These are phyloP conservation scores for Aspergillus carlsbadensis DNA, from an alignment of 495 filamentous ascomycete species.

Conservation along the genomic window DNA sequence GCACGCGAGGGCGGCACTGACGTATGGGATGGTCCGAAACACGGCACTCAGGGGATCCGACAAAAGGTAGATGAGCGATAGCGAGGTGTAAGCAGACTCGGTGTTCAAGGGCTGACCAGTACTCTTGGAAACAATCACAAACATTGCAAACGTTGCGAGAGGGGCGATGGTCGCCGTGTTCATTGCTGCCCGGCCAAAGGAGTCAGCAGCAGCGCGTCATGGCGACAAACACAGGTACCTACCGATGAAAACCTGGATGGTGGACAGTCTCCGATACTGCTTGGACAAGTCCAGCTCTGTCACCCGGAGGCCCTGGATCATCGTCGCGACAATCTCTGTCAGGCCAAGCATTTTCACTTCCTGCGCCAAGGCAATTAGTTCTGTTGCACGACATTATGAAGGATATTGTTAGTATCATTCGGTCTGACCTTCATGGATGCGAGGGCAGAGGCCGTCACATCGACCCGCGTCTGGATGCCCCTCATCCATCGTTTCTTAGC, in stretches of 20 bases:
- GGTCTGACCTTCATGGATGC: constrained; percentile 28
- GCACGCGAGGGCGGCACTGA: constrained; percentile 20
- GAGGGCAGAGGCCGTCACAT: constrained; percentile 29
- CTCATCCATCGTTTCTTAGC: constrained; percentile 46
- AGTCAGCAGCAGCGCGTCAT: not conserved
- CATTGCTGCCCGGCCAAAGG: not conserved
- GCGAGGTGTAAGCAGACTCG: constrained; percentile 35
- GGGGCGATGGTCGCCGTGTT: constrained; percentile 20
- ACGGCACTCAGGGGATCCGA: constrained; percentile 20
- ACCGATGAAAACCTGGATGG: not conserved
- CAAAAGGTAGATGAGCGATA: constrained; percentile 29
- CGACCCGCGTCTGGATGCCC: constrained; percentile 40
- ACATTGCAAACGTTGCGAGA: constrained; percentile 36
- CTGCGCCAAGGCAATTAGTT: not conserved
- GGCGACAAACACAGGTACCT: not conserved
- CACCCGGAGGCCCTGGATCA: not conserved
- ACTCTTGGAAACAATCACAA: constrained; percentile 33
- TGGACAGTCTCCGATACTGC: not conserved
- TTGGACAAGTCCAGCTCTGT: constrained; percentile 1
- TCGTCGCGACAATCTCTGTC: not conserved
- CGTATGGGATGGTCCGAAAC: constrained; percentile 17
- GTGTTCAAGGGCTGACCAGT: constrained; percentile 24
- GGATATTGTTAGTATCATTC: not conserved
- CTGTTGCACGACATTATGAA: not conserved
- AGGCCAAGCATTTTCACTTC: constrained; percentile 30